Percentiles rank a stretch among this genome's conserved stretches.
Evolutionary conservation across 1,284 basidiomycete species (phyloP).

Genomic region (Vanrija sp.): DNA sequence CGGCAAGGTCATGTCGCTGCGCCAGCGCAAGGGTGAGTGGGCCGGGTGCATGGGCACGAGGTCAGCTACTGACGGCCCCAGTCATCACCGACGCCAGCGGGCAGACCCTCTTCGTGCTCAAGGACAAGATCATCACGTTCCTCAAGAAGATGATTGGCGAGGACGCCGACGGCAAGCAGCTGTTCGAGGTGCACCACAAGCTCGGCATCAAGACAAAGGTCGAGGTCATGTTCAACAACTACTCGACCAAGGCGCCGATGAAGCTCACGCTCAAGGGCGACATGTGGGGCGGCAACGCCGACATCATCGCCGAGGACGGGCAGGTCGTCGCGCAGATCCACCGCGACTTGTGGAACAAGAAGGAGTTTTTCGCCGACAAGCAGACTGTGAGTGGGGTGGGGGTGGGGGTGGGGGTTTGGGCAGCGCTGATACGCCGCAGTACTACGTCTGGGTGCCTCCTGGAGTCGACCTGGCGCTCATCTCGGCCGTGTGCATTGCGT

Average conservation of each 20-base stretch:
- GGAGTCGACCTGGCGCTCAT: constrained; percentile 50
- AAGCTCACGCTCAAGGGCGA: constrained; percentile 36
- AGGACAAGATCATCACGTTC: constrained; percentile 35
- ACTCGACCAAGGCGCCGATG: constrained; percentile 20
- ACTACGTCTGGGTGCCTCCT: constrained; percentile 47
- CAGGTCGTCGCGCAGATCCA: constrained; percentile 40
- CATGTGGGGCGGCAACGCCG: constrained; percentile 39
- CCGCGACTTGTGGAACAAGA: constrained; percentile 31
- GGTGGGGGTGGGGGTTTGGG: neutral
- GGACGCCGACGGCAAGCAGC: constrained; percentile 26
- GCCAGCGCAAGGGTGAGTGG: constrained; percentile 41
- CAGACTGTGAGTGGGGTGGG: constrained; percentile 36
- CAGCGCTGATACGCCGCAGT: constrained; percentile 20
- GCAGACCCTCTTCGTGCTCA: constrained; percentile 34
- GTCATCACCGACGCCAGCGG: constrained; percentile 40
- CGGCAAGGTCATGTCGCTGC: constrained; percentile 35
- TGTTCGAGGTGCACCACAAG: constrained; percentile 38
- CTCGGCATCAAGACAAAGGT: constrained; percentile 37
- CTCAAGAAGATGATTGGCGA: constrained; percentile 34
- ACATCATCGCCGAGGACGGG: constrained; percentile 31
- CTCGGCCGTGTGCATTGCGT: constrained; percentile 49
- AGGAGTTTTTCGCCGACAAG: constrained; percentile 35
- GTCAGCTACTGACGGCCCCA: constrained; percentile 4
- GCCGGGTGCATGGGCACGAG: neutral
- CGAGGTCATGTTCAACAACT: constrained; percentile 36